Conservation (phyloP, 2,329 filamentous ascomycete species). For the Clonostachys solani region DNA sequence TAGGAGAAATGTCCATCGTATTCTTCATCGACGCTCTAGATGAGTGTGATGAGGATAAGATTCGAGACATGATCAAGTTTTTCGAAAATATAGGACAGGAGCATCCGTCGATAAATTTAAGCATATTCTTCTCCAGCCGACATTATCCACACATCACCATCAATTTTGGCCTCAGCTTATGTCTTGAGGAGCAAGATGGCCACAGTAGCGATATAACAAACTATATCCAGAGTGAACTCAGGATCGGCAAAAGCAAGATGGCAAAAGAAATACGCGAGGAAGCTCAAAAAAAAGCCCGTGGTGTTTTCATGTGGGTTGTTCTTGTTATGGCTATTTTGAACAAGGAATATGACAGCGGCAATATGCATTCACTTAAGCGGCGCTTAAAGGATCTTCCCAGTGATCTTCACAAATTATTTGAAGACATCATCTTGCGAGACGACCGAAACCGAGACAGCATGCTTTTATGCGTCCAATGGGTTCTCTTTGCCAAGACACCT, state of each 20-base stretch:
- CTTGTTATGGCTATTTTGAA: constrained; percentile 34
- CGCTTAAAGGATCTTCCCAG: constrained; percentile 18
- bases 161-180: constrained; percentile 12
- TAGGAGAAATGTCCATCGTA: constrained; percentile 3
- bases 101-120: constrained; percentile 16
- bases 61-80: constrained; percentile 34
- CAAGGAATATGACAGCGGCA: constrained; percentile 20
- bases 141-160: constrained; percentile 36
- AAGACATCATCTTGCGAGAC: constrained; percentile 43
- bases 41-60: constrained; percentile 37
- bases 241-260: not conserved
- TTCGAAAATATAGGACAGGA: constrained; percentile 31
- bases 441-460: constrained; percentile 14
- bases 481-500: constrained; percentile 42
- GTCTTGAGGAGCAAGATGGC: constrained; percentile 13
- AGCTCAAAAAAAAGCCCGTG: constrained; percentile 22
- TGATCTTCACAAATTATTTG: constrained; percentile 41
- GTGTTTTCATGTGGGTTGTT: constrained; percentile 38
- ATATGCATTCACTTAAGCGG: constrained; percentile 13
- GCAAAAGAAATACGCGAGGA: not conserved
- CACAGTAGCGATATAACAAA: constrained; percentile 15
- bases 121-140: constrained; percentile 37
- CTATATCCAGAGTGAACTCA: not conserved
- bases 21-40: constrained; percentile 35
- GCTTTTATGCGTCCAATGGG: constrained; percentile 42